phyloP scores from a whole-genome alignment of 768 basidiomycete species.

The Suillus occidentalis region DNA sequence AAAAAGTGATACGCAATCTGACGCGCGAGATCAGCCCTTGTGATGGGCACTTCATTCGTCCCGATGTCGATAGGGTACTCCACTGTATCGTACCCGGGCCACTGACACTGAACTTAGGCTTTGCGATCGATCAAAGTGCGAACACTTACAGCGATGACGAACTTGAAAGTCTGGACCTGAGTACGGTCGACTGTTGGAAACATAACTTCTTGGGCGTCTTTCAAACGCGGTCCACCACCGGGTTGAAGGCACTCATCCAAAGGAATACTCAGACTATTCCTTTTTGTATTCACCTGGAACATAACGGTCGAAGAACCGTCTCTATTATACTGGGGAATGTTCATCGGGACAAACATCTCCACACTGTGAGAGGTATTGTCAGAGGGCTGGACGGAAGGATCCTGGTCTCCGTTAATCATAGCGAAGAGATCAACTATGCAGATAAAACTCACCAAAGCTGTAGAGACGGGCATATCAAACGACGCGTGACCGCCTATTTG shows the following conservation, averaged over 20 bases:
- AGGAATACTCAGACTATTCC: slow-evolving; percentile 4
- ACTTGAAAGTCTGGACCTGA: neutral
- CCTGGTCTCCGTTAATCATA: neutral
- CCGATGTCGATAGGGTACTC: slow-evolving; percentile 8
- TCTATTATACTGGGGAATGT: neutral
- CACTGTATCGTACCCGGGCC: slow-evolving; percentile 11
- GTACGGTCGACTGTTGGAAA: slow-evolving; percentile 2
- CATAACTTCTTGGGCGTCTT: slow-evolving; percentile 3
- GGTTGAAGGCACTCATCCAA: slow-evolving; percentile 2
- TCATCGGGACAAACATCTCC: slow-evolving; percentile 5
- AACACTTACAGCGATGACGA: slow-evolving; percentile 7
- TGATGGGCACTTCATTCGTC: neutral
- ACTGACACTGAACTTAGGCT: slow-evolving; percentile 7
- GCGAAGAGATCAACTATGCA: neutral
- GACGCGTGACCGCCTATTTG: neutral
- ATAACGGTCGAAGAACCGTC: slow-evolving; percentile 4
- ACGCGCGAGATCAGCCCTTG: slow-evolving; percentile 9
- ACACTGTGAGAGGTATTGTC: neutral
- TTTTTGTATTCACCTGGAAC: neutral
- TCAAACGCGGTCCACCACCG: neutral
- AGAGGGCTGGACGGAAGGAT: neutral
- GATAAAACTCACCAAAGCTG: neutral
- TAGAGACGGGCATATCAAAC: neutral
- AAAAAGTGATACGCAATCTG: slow-evolving; percentile 10
- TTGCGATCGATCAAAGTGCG: neutral